Base-by-base conservation (phyloP, 148 eudicot species). In the Rhododendron mucronatum region DNA sequence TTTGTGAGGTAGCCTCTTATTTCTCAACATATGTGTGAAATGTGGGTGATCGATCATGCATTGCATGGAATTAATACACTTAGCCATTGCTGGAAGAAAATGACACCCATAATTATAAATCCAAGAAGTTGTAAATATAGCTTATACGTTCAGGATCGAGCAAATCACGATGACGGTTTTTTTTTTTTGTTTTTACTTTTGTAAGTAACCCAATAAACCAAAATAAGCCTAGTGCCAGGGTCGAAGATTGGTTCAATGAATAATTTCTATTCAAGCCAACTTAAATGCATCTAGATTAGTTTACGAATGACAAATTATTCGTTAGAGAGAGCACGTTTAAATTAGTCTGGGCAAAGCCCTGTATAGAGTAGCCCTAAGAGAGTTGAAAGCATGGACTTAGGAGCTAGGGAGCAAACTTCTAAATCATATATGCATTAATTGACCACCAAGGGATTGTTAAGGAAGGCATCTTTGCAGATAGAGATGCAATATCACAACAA, bases 51-150 rank as follows among this genome's bases (percentile, higher is more conserved):
- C 82, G 41, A 39, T 39, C 44, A 53, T 51, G 55, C 55, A 55
- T 84, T 51, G 55, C 55, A 55, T 84, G 83, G 90, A 90, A 41
- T 88, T 2, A 47, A 47, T 47, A 47, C 50, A 47, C 12, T 84
- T 79, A 63, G 47, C 33, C 55, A 51, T 83, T 67, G 2, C 47
- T 39, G 37, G 73, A 45, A 30, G 88, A 90, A 65, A 87, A 83
- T 69, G 90, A 89, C 89, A 74, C 44, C 80, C 50, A 18, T 87
- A 80, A 63, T 71, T 50, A 28, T 9, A 9, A n/a, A 63, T 23
- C 30, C 13, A 63, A 63, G 14, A 63, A 63, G 11, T 63, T n/a
- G 28, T n/a, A 2, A 63, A 23, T 63, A 51, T 13, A 51, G 3
- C 2, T 12, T 51, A 51, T 51, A 51, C 55, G 3, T 12, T 13